These are phyloP conservation scores for Wickerhamiella nectarea DNA, from an alignment of 805 yeast genomes.

Conservation along the genomic window DNA sequence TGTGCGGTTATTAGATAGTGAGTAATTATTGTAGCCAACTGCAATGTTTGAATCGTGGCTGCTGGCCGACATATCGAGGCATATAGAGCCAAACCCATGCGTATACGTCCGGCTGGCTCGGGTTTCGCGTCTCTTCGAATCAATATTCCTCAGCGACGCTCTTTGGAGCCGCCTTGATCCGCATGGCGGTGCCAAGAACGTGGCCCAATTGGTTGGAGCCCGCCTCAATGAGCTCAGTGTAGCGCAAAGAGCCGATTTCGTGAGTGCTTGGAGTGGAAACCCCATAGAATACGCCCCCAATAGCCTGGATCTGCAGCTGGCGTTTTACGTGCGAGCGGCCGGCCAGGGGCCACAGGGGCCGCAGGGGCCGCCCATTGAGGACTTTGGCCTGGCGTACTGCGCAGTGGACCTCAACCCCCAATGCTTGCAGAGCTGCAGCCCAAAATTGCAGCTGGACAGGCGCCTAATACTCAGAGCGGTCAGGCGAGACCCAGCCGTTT, in stretches of 20 bases:
- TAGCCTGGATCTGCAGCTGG: background rate
- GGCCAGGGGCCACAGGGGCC: too few relatives aligned
- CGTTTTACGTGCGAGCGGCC: too few relatives aligned
- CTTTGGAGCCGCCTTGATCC: conserved; percentile 1
- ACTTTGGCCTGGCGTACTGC: background rate
- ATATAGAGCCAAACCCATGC: background rate
- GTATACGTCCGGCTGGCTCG: background rate
- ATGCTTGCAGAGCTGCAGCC: background rate
- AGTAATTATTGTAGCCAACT: background rate
- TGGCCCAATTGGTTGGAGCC: background rate
- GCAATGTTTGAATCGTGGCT: too few relatives aligned
- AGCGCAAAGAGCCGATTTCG: background rate
- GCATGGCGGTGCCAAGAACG: background rate
- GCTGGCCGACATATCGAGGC: background rate
- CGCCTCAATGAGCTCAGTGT: background rate
- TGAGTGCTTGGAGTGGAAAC: background rate
- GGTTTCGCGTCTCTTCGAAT: background rate
- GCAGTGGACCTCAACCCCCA: background rate
- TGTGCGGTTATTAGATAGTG: conserved; percentile 36
- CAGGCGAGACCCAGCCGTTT: background rate
- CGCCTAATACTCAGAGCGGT: too few relatives aligned
- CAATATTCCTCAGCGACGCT: background rate
- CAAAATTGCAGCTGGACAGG: too few relatives aligned
- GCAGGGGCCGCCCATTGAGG: background rate
- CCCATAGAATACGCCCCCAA: background rate